Evolutionary conservation across 202 grass and related monocot species (phyloP).

Genomic region (Carex sylvatica): DNA sequence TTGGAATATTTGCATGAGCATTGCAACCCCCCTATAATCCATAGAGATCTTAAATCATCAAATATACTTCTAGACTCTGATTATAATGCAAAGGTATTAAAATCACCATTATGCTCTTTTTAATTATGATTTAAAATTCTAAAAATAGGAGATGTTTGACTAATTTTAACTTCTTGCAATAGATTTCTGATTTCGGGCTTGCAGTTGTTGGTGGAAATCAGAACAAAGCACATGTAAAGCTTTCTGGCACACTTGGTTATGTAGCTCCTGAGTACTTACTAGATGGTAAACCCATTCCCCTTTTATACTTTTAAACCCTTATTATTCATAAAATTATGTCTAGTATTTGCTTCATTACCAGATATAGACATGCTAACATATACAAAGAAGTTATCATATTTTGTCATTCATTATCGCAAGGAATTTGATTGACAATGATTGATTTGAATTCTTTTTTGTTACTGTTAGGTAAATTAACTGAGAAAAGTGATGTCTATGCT

Average conservation of each 20-base stretch:
- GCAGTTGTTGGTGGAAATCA: conserved; percentile 65
- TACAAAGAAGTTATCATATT: background rate
- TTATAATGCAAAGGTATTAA: conserved; percentile 81
- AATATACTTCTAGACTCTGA: conserved; percentile 92
- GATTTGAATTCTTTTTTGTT: background rate
- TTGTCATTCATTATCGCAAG: conserved; percentile 13
- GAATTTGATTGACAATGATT: conserved; percentile 15
- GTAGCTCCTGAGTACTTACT: conserved; percentile 91
- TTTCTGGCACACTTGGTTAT: conserved; percentile 75
- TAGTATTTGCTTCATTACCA: background rate
- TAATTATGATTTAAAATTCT: conserved; percentile 17
- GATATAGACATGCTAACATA: background rate
- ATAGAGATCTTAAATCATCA: conserved; percentile 94
- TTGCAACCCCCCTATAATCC: conserved; percentile 75
- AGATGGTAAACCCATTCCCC: conserved; percentile 46
- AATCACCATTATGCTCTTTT: background rate
- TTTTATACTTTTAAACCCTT: conserved; percentile 6
- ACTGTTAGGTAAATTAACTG: conserved; percentile 81
- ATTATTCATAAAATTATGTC: background rate
- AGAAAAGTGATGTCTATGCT: conserved; percentile 96
- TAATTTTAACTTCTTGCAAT: conserved; percentile 11
- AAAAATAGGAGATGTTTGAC: background rate
- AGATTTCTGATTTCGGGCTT: conserved; percentile 98
- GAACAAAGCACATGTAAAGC: conserved; percentile 66
- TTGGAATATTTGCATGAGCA: conserved; percentile 90